Base-by-base conservation (phyloP, 257 asterid genomes). In the Forsythia viridissima region DNA sequence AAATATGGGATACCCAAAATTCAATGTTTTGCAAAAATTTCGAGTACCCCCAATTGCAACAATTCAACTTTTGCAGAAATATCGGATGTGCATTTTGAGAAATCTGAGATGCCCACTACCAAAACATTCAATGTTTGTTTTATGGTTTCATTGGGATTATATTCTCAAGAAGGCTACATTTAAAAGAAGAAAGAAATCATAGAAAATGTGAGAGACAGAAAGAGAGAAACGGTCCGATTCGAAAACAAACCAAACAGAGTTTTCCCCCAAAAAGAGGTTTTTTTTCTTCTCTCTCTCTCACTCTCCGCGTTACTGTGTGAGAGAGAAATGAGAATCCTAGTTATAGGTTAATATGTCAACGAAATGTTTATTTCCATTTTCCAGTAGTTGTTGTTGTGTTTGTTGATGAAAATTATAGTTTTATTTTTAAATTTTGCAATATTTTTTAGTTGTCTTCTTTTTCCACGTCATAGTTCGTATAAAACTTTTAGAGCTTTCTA, bases 251-350 rank as follows among this genome's bases (percentile, higher is more conserved):
- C 83, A 24, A 69, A 79, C 48, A 55, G 67, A 72, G 79, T 30
- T 74, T 76, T 46, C 71, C 85, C 73, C 48, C 13, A 61, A 63
- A 80, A 75, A 72, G 72, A 78, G 55, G 79, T 76, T 72, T 75
- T 79, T 71, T 75, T 76, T 74, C 80, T 18, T 66, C 74, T 6
- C 73, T 74, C 61, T 68, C 73, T 48, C 0, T 3, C 38, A 24
- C 69, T 6, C 36, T 11, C 75, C 70, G 81, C 52, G 51, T 43
- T 83, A 46, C 42, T 83, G 44, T 68, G 68, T 76, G 88, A 82
- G 88, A 87, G 84, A 87, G 88, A 81, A 79, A 59, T 43, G 79
- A 30, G 34, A 30, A 30, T 30, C 34, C 34, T 30, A 0, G 34
- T 30, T 30, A 30, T 30, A 30, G 34, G 34, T 30, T 30, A 30